A percentile compares a stretch with the other conserved stretches of the same genome.
phyloP scores from a whole-genome alignment of 768 basidiomycete genomes.

The Boletus sp. region DNA sequence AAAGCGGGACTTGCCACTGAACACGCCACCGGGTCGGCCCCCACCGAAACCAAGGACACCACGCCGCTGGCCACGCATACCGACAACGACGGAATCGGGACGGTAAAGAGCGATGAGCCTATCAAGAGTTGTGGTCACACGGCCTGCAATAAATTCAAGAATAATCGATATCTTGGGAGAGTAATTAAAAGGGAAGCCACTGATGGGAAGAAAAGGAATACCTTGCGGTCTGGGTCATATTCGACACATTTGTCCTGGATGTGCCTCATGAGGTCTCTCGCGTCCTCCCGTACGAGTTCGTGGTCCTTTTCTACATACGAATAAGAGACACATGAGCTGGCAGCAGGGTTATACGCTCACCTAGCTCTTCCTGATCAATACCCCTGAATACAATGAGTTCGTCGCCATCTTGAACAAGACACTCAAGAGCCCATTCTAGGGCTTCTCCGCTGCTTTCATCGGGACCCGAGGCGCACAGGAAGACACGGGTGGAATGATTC shows the following conservation, averaged over 20 bases:
- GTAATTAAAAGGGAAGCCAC: neutral
- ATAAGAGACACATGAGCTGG: neutral
- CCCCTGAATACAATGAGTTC: constrained; percentile 92
- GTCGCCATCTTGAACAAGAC: constrained; percentile 82
- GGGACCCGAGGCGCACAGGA: constrained; percentile 81
- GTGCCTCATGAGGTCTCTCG: constrained; percentile 70
- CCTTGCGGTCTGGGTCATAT: constrained; percentile 74
- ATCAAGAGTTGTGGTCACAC: constrained; percentile 84
- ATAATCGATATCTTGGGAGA: constrained; percentile 73
- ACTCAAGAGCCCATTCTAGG: constrained; percentile 88
- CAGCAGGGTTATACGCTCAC: constrained; percentile 37
- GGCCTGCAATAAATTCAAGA: constrained; percentile 92
- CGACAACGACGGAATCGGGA: constrained; percentile 90
- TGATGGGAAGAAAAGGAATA: constrained; percentile 20
- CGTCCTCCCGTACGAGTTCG: constrained; percentile 76
- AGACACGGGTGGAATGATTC: constrained; percentile 76
- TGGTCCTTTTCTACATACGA: constrained; percentile 63
- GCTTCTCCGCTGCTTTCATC: constrained; percentile 89
- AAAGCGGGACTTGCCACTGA: constrained; percentile 16
- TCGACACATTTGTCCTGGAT: constrained; percentile 82
- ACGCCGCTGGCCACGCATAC: constrained; percentile 70
- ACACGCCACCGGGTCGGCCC: constrained; percentile 22
- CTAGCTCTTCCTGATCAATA: constrained; percentile 80
- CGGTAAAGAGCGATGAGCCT: constrained; percentile 89
- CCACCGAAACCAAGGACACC: constrained; percentile 44